Percentiles rank a stretch among this genome's conserved stretches.
phyloP scores from a whole-genome alignment of 176 grass and related monocot genomes.

The Thalia dealbata region DNA sequence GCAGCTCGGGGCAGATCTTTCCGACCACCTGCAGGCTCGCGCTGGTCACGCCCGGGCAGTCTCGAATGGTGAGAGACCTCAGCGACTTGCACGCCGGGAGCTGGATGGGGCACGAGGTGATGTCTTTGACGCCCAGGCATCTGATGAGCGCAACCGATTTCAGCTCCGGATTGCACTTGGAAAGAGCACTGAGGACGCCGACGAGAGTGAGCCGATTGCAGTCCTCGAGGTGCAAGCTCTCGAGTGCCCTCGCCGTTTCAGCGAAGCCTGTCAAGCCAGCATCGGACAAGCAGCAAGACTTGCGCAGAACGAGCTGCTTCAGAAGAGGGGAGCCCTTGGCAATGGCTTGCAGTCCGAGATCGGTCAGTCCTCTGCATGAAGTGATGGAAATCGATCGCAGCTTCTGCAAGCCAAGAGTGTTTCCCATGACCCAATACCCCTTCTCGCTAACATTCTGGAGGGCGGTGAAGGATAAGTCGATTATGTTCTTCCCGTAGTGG shows the following conservation, averaged over 20 bases:
- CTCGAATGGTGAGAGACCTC: slow-evolving; percentile 56
- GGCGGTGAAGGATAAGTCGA: slow-evolving; percentile 45
- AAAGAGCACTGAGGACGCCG: slow-evolving; percentile 61
- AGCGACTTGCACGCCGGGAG: slow-evolving; percentile 58
- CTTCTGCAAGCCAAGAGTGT: slow-evolving; percentile 74
- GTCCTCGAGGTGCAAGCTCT: slow-evolving; percentile 64
- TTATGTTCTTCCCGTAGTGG: slow-evolving; percentile 61
- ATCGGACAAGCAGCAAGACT: slow-evolving; percentile 61
- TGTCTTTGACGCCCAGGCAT: slow-evolving; percentile 79
- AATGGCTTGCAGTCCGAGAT: slow-evolving; percentile 55
- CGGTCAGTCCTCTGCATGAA: slow-evolving; percentile 62
- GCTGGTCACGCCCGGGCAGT: slow-evolving; percentile 67
- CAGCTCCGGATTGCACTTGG: slow-evolving; percentile 59
- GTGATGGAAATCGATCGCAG: slow-evolving; percentile 44
- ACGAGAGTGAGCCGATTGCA: slow-evolving; percentile 60
- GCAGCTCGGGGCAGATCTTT: slow-evolving; percentile 76
- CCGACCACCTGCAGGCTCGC: slow-evolving; percentile 66
- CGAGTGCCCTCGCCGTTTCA: slow-evolving; percentile 42
- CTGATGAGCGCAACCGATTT: slow-evolving; percentile 65
- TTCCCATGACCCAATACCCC: slow-evolving; percentile 98
- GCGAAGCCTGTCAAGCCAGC: slow-evolving; percentile 51
- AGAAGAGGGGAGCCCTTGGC: slow-evolving; percentile 64
- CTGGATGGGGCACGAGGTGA: slow-evolving; percentile 42
- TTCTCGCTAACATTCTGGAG: slow-evolving; percentile 60
- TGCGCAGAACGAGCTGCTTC: slow-evolving; percentile 62